Percentiles rank a stretch among this genome's conserved stretches.
These are phyloP conservation scores for Aspergillus phoenicis DNA, from an alignment of 2,329 filamentous ascomycete genomes.

Conservation along the genomic window DNA sequence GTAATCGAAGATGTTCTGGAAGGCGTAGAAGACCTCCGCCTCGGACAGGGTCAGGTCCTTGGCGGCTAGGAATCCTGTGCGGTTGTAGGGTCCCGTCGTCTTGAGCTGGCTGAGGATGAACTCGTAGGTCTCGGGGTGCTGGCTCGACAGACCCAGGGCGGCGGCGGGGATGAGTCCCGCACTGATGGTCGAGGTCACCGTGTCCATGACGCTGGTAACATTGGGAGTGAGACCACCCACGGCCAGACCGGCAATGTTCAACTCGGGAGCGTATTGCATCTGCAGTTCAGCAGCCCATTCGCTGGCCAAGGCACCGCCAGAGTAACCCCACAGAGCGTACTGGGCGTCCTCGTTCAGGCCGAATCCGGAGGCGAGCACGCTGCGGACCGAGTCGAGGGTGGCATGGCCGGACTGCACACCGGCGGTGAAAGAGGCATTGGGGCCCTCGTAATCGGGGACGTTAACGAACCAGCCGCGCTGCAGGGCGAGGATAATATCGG, in stretches of 20 bases:
- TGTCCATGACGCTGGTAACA: constrained; percentile 7
- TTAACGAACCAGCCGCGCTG: constrained; percentile 51
- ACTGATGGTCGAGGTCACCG: background rate
- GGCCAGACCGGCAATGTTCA: constrained; percentile 4
- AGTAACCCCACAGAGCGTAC: constrained; percentile 23
- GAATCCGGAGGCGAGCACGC: constrained; percentile 38
- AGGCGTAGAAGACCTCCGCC: background rate
- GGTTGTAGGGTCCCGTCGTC: background rate
- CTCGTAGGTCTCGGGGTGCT: background rate
- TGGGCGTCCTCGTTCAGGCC: constrained; percentile 15
- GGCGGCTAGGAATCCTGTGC: constrained; percentile 9
- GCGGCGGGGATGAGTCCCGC: constrained; percentile 4
- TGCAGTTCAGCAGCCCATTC: constrained; percentile 15
- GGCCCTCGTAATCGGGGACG: constrained; percentile 51
- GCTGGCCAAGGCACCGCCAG: constrained; percentile 9
- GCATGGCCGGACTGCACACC: constrained; percentile 48
- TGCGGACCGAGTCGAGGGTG: constrained; percentile 47
- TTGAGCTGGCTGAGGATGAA: constrained; percentile 3
- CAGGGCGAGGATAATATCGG: constrained; percentile 38
- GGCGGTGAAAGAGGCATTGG: constrained; percentile 44
- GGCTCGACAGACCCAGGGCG: constrained; percentile 1
- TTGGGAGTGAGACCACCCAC: constrained; percentile 11
- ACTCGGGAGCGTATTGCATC: constrained; percentile 6
- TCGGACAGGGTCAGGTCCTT: constrained; percentile 9
- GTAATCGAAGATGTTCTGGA: constrained; percentile 18